Evolutionary conservation across 495 filamentous ascomycete genomes (phyloP), one percentile per base, ranked within the genome.

Genomic region (Opeltia flavorubescens): DNA sequence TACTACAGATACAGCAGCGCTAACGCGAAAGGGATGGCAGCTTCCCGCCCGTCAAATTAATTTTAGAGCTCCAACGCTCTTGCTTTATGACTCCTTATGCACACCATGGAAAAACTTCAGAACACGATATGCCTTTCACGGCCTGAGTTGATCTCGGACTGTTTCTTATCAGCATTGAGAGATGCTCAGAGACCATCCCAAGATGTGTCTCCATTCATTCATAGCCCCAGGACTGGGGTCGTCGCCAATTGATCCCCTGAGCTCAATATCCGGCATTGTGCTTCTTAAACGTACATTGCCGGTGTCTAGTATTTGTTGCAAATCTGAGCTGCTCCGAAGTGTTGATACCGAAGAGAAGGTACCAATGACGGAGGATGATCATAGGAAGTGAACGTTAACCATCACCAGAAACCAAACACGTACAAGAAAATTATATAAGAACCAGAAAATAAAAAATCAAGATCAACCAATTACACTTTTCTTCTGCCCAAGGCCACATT

Each of bases 191-290:
- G 53, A 49, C 43, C 55, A 55, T 58, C 53, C 21, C 35, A 64
- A 49, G 54, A 69, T 66, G 70, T 61, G 50, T 64, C 55, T 55
- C 57, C 59, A 55, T 58, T 58, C 54, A 55, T 66, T 52, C 59
- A 79, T 76, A 82, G 74, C 81, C 84, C 83, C 83, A 84, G 79
- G 58, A 78, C 59, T 58, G 82, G 82, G 82, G 83, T 83, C 54
- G 58, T 61, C 51, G 58, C 60, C 44, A 67, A 70, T 66, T 84
- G 64, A 72, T 64, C 50, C 57, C 47, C 58, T 65, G 56, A 53
- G 56, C 51, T 57, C 43, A 52, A 49, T 58, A 57, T 62, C 59
- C 58, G 56, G 65, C 62, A 51, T 61, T 61, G 52, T 52, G 58
- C 57, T 52, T 45, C 57, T 44, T 31, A 47, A 26, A 39, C 43